Conservation (phyloP, 441 rosid species). For the Erodium trifolium region DNA sequence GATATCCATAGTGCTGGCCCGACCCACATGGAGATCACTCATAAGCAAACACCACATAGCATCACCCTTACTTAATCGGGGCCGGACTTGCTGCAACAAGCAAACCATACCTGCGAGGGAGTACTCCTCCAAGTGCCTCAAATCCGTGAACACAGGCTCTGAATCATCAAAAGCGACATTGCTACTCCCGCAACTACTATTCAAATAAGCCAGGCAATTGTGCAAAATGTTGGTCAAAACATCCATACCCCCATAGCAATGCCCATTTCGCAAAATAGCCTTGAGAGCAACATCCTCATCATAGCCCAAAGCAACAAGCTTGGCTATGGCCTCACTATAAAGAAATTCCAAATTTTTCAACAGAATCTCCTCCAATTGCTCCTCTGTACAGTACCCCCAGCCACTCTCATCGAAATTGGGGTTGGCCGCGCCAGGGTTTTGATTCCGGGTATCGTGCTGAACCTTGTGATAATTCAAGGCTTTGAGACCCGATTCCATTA, state of each 20-base stretch:
- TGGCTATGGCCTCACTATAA: conserved; percentile 58
- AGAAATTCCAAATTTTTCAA: conserved; percentile 54
- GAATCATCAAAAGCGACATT: conserved; percentile 40
- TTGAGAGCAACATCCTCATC: conserved; percentile 59
- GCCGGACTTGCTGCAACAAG: conserved; percentile 74
- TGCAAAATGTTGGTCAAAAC: conserved; percentile 66
- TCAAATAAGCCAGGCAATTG: conserved; percentile 70
- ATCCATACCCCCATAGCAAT: conserved; percentile 84
- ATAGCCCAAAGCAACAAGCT: conserved; percentile 62
- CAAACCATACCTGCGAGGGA: conserved; percentile 76
- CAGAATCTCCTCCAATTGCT: conserved; percentile 63
- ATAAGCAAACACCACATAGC: conserved; percentile 95
- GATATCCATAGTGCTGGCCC: conserved; percentile 62
- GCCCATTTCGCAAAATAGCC: conserved; percentile 65
- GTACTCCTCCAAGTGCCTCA: conserved; percentile 70
- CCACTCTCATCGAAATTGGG: conserved; percentile 44
- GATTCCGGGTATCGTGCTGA: conserved; percentile 27
- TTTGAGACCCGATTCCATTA: conserved; percentile 15
- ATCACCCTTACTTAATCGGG: conserved; percentile 79
- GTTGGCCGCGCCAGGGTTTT: conserved; percentile 1
- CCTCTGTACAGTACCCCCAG: conserved; percentile 80
- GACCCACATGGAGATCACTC: conserved; percentile 85
- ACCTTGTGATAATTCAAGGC: conserved; percentile 42
- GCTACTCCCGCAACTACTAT: conserved; percentile 25
- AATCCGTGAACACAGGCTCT: conserved; percentile 50